Evolutionary conservation across 345 rosid genomes (phyloP).

Genomic region (Adansonia digitata): DNA sequence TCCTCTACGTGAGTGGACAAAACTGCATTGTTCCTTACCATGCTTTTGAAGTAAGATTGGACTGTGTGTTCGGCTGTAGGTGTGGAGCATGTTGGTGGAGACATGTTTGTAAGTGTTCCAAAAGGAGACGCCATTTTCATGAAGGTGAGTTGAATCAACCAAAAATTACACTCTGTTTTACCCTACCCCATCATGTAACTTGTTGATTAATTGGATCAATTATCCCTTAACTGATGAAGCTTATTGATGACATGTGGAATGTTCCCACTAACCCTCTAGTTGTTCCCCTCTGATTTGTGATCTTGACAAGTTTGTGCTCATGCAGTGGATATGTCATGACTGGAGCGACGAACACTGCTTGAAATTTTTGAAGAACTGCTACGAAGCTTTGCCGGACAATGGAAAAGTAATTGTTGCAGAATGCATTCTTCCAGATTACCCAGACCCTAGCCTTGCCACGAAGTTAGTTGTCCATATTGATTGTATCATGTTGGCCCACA

Average conservation of each 20-base stretch:
- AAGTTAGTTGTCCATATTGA: constrained; percentile 72
- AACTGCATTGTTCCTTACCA: background rate
- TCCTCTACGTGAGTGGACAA: background rate
- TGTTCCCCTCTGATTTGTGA: background rate
- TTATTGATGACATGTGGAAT: background rate
- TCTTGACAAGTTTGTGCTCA: background rate
- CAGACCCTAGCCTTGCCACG: constrained; percentile 62
- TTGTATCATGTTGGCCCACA: constrained; percentile 86
- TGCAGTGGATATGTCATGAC: constrained; percentile 88
- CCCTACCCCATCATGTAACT: background rate
- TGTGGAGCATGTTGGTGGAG: constrained; percentile 83
- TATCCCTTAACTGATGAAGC: background rate
- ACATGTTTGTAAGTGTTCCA: constrained; percentile 82
- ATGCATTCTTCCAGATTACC: constrained; percentile 68
- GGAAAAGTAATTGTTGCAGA: constrained; percentile 82
- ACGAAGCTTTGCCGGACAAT: constrained; percentile 56
- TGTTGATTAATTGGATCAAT: background rate
- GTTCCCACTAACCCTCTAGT: background rate
- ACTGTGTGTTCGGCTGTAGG: constrained; percentile 30
- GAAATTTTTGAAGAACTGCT: constrained; percentile 71
- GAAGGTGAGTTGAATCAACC: constrained; percentile 48
- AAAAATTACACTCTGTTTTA: background rate
- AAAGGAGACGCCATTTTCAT: constrained; percentile 86
- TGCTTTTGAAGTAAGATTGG: background rate
- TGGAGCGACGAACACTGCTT: constrained; percentile 84